Percentiles rank a stretch among this genome's conserved stretches.
Conservation (phyloP, 2,329 filamentous ascomycete genomes). For the Colletotrichum echinochloae region DNA sequence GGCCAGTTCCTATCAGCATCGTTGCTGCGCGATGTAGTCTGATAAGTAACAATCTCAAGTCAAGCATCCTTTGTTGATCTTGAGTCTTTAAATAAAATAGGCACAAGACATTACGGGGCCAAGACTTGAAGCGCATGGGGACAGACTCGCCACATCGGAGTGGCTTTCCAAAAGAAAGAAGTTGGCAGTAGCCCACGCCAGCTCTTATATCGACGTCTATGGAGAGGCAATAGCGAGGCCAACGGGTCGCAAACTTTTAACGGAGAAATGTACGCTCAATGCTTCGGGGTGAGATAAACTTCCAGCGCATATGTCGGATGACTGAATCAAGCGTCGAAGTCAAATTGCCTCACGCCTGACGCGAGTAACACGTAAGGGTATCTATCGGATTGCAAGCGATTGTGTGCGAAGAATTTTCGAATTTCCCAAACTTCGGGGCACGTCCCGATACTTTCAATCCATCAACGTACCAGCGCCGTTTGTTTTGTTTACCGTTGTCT, state of each 20-base stretch:
- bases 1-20: neutral
- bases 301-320: neutral
- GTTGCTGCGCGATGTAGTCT: constrained; percentile 3
- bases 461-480: neutral
- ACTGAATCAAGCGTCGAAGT: neutral
- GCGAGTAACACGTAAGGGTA: constrained; percentile 5
- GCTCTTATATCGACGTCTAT: neutral
- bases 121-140: neutral
- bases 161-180: constrained; percentile 10
- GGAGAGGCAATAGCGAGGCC: neutral
- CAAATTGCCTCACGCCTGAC: constrained; percentile 11
- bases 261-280: constrained; percentile 26
- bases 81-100: neutral
- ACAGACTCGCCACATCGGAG: constrained; percentile 5
- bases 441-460: neutral
- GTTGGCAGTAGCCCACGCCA: neutral
- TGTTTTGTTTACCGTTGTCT: constrained; percentile 11
- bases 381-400: neutral
- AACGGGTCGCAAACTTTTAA: neutral
- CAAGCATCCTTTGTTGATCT: constrained; percentile 23
- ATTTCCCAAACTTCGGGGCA: neutral
- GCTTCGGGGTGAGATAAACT: neutral
- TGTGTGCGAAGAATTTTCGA: neutral
- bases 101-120: neutral
- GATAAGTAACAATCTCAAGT: constrained; percentile 27